Evolutionary conservation across 139 green algal species (phyloP), one percentile per base, ranked within the genome.

Genomic region (Picochlorum costavermella): DNA sequence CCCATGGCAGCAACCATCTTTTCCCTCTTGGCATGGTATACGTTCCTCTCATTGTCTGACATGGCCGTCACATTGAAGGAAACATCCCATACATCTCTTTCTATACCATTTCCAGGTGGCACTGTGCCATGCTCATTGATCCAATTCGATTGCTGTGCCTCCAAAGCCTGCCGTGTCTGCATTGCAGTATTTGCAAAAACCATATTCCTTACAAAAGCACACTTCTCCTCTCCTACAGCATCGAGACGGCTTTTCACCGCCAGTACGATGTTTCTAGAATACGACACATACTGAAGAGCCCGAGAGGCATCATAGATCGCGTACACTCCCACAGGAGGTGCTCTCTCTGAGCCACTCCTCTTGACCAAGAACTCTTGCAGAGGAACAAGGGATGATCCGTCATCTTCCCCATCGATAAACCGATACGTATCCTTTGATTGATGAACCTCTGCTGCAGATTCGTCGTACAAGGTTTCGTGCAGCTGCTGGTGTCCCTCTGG

Each of bases 111-210:
- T 63, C 88, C 86, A 12, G 86, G 83, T 23, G 92, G 89, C 56
- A 78, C 16, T 20, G 73, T 75, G n/a, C 83, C 84, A 20, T 57
- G 73, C 60, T 83, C 67, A 4, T 73, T 53, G 11, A 96, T 53
- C 86, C 85, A 92, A 64, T 77, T 72, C 12, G 61, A 10, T n/a
- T 69, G 68, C 68, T 92, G 67, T 16, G 68, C 57, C 56, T 92
- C 81, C 74, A 96, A 69, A 31, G 80, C 75, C 13, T 67, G 28
- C 1, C 79, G 65, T 2, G 66, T 85, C 53, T 68, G 60, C 84
- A 96, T 90, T 46, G 88, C 74, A n/a, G 68, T 68, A 70, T 96
- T 92, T 36, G 75, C 75, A 65, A 92, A 88, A 50, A 91, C 78
- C 80, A 89, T 84, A 36, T 70, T 61, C 1, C 83, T 77, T 16